Base-by-base conservation (phyloP, 1,139 yeast genomes). In the Geotrichum phurueaensis region DNA sequence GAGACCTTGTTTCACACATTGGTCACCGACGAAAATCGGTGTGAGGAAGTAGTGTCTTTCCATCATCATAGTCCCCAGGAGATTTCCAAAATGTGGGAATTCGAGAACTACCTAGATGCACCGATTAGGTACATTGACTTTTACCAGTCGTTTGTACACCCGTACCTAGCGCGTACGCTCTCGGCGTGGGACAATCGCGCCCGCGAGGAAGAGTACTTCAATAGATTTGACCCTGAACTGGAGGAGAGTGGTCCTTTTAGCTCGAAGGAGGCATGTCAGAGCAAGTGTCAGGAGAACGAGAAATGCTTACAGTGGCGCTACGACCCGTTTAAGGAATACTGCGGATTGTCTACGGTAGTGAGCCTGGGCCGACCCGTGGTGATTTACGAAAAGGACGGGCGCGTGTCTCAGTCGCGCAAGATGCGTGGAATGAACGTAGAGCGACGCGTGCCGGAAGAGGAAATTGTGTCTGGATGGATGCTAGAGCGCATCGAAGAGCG, bases 51-150 rank as follows among this genome's bases (percentile, higher is more conserved):
- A 15, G 58, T 67, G 15, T 63, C 74, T 1, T 73, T 72, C 68
- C 78, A 75, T 59, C 77, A 75, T 56, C 58, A 71, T 23, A 58
- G 62, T 12, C 66, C 75, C 10, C 70, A 66, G 54, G 76, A 74
- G 36, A 67, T 73, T 47, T 75, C 73, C 63, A 57, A 65, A 18
- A 62, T 75, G 50, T 74, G 70, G 70, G 75, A 73, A 62, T 74
- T 73, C 64, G 76, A 74, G 57, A 66, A 69, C 33, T 59, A 68
- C 27, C 61, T 67, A 52, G 66, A 67, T 15, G 67, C 70, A 3
- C 62, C 68, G 22, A 68, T 74, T 54, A 68, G 69, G 2, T 71
- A 69, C 60, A 59, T 65, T 47, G 75, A 74, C 53, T 60, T 71
- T 10, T 75, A 75, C 62, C 66, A 68, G 13, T 76, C 73, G 60